phyloP scores from a whole-genome alignment of 495 filamentous ascomycete species.

The Hamigera avellanea region DNA sequence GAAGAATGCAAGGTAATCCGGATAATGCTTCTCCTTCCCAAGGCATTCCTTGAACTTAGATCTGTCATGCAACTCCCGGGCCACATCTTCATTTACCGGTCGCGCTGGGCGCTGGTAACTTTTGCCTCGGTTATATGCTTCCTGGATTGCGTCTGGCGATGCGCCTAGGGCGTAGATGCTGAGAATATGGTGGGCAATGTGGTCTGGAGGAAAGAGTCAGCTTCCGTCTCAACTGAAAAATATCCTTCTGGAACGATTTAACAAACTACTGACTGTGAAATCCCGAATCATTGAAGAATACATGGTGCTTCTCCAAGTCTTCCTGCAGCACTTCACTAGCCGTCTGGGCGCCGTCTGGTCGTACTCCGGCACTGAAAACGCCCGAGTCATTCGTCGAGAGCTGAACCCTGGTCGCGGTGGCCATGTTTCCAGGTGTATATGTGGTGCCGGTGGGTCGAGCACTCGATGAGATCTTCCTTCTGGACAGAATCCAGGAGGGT shows the following conservation, averaged over 20 bases:
- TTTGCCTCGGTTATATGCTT: constrained; percentile 46
- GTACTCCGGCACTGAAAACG: constrained; percentile 41
- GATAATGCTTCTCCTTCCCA: constrained; percentile 43
- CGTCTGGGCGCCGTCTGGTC: constrained; percentile 44
- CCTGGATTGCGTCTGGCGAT: constrained; percentile 38
- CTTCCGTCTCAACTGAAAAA: constrained; percentile 3
- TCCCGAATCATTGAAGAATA: constrained; percentile 59
- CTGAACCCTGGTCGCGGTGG: constrained; percentile 49
- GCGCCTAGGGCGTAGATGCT: constrained; percentile 69
- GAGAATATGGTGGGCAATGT: constrained; percentile 67
- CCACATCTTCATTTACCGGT: constrained; percentile 26
- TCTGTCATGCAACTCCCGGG: constrained; percentile 41
- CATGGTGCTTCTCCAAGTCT: constrained; percentile 64
- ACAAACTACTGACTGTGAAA: constrained; percentile 48
- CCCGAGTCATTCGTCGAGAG: constrained; percentile 46
- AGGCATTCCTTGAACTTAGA: constrained; percentile 40
- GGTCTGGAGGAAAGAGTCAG: constrained; percentile 19
- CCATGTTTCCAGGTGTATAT: too few species aligned
- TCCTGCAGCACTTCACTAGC: constrained; percentile 58
- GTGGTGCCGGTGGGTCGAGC: too few species aligned
- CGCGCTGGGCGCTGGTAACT: constrained; percentile 45
- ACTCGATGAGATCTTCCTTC: too few species aligned
- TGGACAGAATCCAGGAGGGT: too few species aligned
- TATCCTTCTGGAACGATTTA: background rate
- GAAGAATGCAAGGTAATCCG: constrained; percentile 63